phyloP scores from a whole-genome alignment of 345 rosid genomes.

The Durio zibethinus region DNA sequence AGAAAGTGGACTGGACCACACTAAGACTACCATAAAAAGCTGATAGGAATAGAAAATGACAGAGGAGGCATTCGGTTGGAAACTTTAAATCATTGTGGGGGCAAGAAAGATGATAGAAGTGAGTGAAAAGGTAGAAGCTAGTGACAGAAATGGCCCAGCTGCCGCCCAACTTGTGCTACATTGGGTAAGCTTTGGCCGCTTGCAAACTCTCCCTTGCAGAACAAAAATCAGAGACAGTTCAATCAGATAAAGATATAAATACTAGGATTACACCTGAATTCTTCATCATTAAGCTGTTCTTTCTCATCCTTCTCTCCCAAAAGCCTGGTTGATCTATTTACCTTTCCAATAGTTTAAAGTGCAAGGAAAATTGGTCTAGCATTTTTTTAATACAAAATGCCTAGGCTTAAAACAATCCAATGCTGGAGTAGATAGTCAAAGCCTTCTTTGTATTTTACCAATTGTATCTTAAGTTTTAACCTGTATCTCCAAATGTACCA shows the following conservation, averaged over 20 bases:
- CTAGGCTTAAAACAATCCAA: too few relatives aligned
- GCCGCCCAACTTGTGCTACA: conserved; percentile 4
- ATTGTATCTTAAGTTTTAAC: too few relatives aligned
- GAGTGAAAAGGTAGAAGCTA: conserved; percentile 11
- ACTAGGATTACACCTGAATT: background rate
- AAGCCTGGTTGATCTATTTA: too few relatives aligned
- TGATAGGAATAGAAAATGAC: conserved; percentile 17
- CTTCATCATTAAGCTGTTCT: background rate
- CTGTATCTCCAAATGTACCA: too few relatives aligned
- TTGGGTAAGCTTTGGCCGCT: background rate
- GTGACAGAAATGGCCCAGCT: conserved; percentile 2
- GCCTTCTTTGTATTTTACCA: too few relatives aligned
- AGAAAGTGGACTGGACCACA: background rate
- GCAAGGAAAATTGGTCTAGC: too few relatives aligned
- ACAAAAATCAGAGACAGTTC: background rate
- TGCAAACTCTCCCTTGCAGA: background rate
- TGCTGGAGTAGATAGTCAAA: too few relatives aligned
- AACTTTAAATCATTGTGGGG: conserved; percentile 19
- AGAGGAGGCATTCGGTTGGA: conserved; percentile 11
- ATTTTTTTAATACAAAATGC: too few relatives aligned
- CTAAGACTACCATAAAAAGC: conserved; percentile 3
- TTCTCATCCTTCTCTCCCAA: too few relatives aligned
- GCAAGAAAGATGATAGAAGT: conserved; percentile 5
- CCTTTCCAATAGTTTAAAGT: too few relatives aligned
- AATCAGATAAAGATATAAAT: background rate